phyloP scores from a whole-genome alignment of 2,329 filamentous ascomycete species.

The Aspergillus sp. region DNA sequence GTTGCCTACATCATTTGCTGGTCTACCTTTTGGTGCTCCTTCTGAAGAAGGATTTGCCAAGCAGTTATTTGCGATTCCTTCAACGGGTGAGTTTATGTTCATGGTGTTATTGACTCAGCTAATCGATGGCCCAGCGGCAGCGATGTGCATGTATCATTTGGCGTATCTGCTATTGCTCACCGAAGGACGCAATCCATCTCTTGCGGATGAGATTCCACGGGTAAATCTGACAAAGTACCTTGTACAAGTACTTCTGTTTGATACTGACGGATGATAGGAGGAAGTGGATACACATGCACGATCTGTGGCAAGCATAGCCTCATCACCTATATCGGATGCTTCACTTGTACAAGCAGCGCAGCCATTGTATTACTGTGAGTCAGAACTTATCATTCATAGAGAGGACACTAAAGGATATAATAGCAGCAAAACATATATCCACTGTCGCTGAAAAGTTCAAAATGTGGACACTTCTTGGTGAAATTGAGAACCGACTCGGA shows the following conservation, averaged over 20 bases:
- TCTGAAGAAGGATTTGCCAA: not conserved
- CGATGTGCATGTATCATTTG: not conserved
- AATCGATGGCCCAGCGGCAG: not conserved
- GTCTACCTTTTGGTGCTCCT: not conserved
- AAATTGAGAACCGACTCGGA: not conserved
- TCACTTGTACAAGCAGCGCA: not conserved
- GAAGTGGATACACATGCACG: not conserved
- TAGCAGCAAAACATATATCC: not conserved
- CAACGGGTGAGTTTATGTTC: not conserved
- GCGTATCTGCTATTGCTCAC: not conserved
- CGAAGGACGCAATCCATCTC: not conserved
- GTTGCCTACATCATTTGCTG: not conserved
- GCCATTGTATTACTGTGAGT: not conserved
- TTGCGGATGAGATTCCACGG: too few relatives aligned
- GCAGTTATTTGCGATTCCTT: not conserved
- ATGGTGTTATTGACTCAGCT: too few relatives aligned
- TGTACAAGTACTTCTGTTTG: too few relatives aligned
- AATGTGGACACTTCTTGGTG: not conserved
- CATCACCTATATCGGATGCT: not conserved
- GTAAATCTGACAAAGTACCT: too few relatives aligned
- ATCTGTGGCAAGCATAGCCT: not conserved
- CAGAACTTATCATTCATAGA: not conserved
- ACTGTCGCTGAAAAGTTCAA: not conserved
- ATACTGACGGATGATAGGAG: not conserved
- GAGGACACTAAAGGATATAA: not conserved